Evolutionary conservation across 148 eudicot species (phyloP).

Genomic region (Mesembryanthemum crystallinum): DNA sequence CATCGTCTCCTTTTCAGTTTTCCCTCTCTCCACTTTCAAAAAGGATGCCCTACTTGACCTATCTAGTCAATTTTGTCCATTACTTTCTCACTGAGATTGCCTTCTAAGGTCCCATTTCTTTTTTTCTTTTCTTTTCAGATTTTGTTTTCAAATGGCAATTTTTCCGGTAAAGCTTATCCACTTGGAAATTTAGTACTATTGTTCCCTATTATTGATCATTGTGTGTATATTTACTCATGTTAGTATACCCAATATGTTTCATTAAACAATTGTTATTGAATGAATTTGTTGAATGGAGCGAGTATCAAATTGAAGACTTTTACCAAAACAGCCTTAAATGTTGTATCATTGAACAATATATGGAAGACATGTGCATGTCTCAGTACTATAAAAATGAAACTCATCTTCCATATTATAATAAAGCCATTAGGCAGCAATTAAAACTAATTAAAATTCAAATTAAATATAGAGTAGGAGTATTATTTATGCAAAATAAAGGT

Average conservation of each 20-base stretch:
- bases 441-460: too few relatives aligned
- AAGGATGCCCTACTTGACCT: slow-evolving; percentile 13
- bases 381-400: too few relatives aligned
- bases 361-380: slow-evolving; percentile 1
- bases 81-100: not conserved
- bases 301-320: too few relatives aligned
- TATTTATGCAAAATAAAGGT: not conserved
- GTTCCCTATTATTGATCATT: too few relatives aligned
- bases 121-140: not conserved
- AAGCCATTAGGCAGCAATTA: not conserved
- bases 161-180: not conserved
- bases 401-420: too few relatives aligned
- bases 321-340: too few relatives aligned
- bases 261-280: too few relatives aligned
- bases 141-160: not conserved
- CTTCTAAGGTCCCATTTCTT: not conserved
- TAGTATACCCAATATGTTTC: too few relatives aligned
- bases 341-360: not conserved
- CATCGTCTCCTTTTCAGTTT: not conserved
- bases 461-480: too few relatives aligned
- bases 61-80: not conserved
- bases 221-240: too few relatives aligned
- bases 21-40: slow-evolving; percentile 9
- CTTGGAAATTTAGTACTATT: not conserved
- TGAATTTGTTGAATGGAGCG: too few relatives aligned